Percentiles rank a stretch among this genome's conserved stretches.
phyloP scores from a whole-genome alignment of 441 rosid species.

The Flueggea neowawraea region DNA sequence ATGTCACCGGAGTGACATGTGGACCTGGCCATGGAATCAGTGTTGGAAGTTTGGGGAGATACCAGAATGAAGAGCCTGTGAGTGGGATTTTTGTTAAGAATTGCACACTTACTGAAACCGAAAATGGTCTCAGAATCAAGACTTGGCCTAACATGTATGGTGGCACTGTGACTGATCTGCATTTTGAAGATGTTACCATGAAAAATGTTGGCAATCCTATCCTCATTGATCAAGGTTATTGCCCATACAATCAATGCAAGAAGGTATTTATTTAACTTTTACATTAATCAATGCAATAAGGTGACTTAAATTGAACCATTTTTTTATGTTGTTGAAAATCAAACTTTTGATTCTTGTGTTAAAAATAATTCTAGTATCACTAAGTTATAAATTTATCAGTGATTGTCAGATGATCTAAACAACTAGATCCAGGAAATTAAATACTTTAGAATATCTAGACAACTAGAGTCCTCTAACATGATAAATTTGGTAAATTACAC shows the following conservation, averaged over 20 bases:
- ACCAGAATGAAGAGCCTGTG: constrained; percentile 21
- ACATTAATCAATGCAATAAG: too few species aligned
- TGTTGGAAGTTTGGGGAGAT: constrained; percentile 32
- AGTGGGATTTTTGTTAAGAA: constrained; percentile 11
- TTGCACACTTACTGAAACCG: constrained; percentile 20
- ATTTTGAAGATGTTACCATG: constrained; percentile 34
- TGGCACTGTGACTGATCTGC: constrained; percentile 24
- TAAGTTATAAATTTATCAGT: too few species aligned
- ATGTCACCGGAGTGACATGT: neutral
- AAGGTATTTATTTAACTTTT: constrained; percentile 2
- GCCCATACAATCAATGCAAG: constrained; percentile 18
- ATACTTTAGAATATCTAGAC: too few species aligned
- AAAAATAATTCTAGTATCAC: too few species aligned
- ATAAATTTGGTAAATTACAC: too few species aligned
- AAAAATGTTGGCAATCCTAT: constrained; percentile 23
- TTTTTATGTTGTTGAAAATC: too few species aligned
- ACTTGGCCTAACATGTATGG: constrained; percentile 42
- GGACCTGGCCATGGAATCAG: constrained; percentile 31
- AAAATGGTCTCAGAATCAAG: constrained; percentile 32
- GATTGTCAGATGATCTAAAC: too few species aligned
- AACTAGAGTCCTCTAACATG: too few species aligned
- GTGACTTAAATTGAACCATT: too few species aligned
- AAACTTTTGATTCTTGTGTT: too few species aligned
- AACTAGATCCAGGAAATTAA: too few species aligned
- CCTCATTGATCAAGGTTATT: constrained; percentile 22